phyloP scores from a whole-genome alignment of 305 asterid genomes.

The Withania somnifera region DNA sequence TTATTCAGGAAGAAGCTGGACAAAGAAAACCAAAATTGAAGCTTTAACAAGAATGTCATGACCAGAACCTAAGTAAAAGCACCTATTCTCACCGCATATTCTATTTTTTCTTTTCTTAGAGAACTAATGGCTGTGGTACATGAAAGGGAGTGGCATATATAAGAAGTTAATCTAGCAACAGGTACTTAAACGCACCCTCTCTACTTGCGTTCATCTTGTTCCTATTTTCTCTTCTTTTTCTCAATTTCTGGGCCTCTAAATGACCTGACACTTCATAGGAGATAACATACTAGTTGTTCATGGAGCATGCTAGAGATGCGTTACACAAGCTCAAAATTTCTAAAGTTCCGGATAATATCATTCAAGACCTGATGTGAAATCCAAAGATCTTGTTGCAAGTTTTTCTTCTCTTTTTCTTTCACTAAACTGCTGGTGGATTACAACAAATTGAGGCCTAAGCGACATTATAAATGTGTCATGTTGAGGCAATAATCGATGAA shows the following conservation, averaged over 20 bases:
- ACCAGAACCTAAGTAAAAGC: neutral
- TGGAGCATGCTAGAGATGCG: neutral
- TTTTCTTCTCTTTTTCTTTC: slow-evolving; percentile 1
- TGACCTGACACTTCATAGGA: neutral
- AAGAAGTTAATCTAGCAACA: slow-evolving; percentile 1
- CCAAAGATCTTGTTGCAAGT: neutral
- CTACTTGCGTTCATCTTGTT: neutral
- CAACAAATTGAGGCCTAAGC: neutral
- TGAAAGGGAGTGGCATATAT: neutral
- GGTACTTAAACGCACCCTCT: neutral
- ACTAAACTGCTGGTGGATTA: neutral
- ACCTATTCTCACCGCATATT: neutral
- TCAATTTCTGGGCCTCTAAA: neutral
- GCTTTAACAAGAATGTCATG: neutral
- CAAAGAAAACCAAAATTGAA: neutral
- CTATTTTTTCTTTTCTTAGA: neutral
- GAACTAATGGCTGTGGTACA: neutral
- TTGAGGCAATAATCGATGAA: neutral
- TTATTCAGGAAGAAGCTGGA: neutral
- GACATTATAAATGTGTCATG: neutral
- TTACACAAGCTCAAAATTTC: neutral
- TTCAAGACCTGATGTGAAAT: neutral
- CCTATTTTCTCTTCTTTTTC: neutral
- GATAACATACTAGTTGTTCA: neutral
- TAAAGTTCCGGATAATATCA: neutral